These are phyloP conservation scores for Citrus maxima DNA, from an alignment of 345 rosid species.

Conservation along the genomic window DNA sequence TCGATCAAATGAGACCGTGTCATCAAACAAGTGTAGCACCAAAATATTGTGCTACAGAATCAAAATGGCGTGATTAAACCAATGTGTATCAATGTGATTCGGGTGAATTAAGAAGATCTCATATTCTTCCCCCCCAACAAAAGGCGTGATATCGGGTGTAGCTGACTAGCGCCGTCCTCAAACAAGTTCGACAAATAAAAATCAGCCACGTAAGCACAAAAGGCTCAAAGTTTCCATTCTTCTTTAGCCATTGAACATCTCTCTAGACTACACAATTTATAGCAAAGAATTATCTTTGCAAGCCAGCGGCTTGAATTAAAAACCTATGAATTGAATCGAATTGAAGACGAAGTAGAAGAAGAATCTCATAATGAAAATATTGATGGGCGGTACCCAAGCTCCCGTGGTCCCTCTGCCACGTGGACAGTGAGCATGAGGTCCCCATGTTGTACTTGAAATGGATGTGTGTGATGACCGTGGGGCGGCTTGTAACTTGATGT, in stretches of 20 bases:
- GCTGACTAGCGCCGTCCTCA: background rate
- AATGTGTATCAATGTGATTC: background rate
- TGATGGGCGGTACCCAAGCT: too few relatives aligned
- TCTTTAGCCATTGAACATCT: background rate
- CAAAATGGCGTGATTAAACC: conserved; percentile 35
- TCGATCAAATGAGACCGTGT: background rate
- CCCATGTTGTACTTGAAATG: background rate
- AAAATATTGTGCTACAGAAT: background rate
- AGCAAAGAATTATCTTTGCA: background rate
- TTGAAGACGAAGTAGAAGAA: too few relatives aligned
- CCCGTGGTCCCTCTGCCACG: too few relatives aligned
- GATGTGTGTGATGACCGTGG: background rate
- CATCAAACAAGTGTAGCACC: background rate
- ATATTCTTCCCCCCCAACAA: background rate
- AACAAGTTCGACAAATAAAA: background rate
- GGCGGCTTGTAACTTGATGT: conserved; percentile 34
- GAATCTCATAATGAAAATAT: too few relatives aligned
- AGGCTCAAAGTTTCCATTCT: background rate
- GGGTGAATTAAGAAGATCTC: background rate
- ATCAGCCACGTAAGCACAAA: background rate
- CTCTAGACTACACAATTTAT: background rate
- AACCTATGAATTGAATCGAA: too few relatives aligned
- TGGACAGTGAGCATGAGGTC: background rate
- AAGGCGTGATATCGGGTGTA: background rate
- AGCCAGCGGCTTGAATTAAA: too few relatives aligned